Evolutionary conservation across 129 eudicot genomes (phyloP).

Genomic region (Tagetes erecta): DNA sequence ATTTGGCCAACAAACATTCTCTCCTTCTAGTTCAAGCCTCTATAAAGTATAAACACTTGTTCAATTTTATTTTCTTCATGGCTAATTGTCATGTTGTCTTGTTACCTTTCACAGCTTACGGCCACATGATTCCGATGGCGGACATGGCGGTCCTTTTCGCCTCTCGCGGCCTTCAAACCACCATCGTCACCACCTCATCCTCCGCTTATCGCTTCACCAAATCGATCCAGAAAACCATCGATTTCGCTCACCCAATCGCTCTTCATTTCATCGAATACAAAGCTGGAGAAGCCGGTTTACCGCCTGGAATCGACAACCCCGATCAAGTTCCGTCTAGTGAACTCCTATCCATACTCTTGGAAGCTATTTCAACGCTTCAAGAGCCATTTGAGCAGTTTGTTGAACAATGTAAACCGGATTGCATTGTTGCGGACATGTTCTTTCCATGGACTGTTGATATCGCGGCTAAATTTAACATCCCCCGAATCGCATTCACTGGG

Average conservation of each 20-base stretch:
- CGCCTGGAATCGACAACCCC: constrained; percentile 37
- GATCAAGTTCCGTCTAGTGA: constrained; percentile 32
- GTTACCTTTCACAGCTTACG: constrained; percentile 56
- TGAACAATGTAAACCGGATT: constrained; percentile 34
- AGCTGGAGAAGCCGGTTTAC: constrained; percentile 41
- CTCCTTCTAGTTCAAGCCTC: too few species aligned
- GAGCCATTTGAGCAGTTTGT: constrained; percentile 55
- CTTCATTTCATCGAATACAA: constrained; percentile 37
- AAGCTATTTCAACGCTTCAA: constrained; percentile 39
- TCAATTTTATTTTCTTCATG: background rate
- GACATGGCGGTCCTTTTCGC: constrained; percentile 69
- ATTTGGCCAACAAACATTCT: too few species aligned
- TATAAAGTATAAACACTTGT: too few species aligned
- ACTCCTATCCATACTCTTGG: constrained; percentile 16
- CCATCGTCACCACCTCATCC: constrained; percentile 54
- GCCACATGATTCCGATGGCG: constrained; percentile 63
- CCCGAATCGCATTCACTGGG: constrained; percentile 66
- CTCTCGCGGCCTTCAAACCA: constrained; percentile 48
- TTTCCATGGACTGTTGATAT: constrained; percentile 52
- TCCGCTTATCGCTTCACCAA: constrained; percentile 37
- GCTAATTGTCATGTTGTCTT: constrained; percentile 34
- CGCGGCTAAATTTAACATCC: constrained; percentile 64
- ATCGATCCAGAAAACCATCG: constrained; percentile 30
- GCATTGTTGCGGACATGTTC: constrained; percentile 51
- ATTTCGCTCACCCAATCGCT: constrained; percentile 23